phyloP scores from a whole-genome alignment of 2,329 filamentous ascomycete species.

The Aspergillus transmontanensis region DNA sequence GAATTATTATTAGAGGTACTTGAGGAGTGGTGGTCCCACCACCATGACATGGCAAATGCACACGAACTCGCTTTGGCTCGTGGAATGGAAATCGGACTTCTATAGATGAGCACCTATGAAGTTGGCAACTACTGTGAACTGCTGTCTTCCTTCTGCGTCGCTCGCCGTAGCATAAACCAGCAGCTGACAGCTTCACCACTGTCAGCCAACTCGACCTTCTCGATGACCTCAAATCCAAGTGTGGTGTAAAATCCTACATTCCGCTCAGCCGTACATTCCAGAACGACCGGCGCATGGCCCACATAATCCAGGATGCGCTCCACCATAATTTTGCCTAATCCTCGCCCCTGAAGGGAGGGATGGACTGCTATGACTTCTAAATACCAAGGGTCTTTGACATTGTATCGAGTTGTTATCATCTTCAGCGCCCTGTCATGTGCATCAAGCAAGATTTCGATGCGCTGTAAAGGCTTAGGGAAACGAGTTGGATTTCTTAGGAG shows the following conservation, averaged over 20 bases:
- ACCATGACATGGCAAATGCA: conserved; percentile 18
- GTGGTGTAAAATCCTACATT: conserved; percentile 28
- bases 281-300: conserved; percentile 16
- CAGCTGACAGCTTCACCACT: conserved; percentile 17
- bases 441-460: conserved; percentile 17
- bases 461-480: conserved; percentile 6
- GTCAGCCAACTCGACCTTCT: conserved; percentile 24
- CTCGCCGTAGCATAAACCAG: conserved; percentile 26
- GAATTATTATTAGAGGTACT: conserved; percentile 17
- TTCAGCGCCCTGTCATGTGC: conserved; percentile 12
- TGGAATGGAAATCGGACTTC: conserved; percentile 29
- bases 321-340: conserved; percentile 23
- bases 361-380: conserved; percentile 31
- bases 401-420: conserved; percentile 8
- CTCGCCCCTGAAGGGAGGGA: conserved; percentile 27
- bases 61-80: conserved; percentile 24
- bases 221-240: conserved; percentile 25
- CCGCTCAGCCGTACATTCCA: conserved; percentile 25
- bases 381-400: conserved; percentile 23
- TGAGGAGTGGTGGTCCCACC: conserved; percentile 28
- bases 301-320: conserved; percentile 18
- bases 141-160: background rate
- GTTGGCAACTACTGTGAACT: background rate
- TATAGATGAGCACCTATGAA: background rate
- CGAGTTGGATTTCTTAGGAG: too few relatives aligned